Conservation (phyloP, 2,329 filamentous ascomycete species). For the Lasiodiplodia hormozganensis region DNA sequence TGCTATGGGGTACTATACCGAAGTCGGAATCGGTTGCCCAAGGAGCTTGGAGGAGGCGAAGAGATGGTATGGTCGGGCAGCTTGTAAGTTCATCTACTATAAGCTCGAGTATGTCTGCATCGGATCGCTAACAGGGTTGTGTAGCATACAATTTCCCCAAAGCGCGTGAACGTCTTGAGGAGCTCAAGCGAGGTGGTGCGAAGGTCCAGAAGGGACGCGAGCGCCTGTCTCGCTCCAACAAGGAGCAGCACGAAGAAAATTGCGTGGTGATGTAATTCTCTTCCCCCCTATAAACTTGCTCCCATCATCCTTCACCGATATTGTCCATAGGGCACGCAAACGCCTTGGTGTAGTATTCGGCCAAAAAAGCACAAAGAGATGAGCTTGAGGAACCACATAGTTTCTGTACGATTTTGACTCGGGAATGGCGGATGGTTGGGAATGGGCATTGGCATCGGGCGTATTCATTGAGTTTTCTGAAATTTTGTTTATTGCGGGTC, state of each 20-base stretch:
- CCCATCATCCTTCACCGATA: background rate
- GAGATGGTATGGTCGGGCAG: conserved; percentile 97
- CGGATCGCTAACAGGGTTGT: conserved; percentile 31
- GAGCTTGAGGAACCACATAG: background rate
- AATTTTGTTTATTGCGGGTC: background rate
- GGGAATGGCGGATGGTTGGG: background rate
- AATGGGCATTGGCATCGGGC: conserved; percentile 4
- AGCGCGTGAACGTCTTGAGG: conserved; percentile 89
- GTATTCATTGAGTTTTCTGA: background rate
- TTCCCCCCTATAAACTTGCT: background rate
- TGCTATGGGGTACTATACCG: conserved; percentile 97
- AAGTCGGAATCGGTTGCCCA: conserved; percentile 88
- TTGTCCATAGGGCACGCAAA: background rate
- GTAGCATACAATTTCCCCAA: conserved; percentile 93
- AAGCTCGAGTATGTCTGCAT: background rate
- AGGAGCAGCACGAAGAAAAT: conserved; percentile 86
- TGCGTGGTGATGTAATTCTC: conserved; percentile 77
- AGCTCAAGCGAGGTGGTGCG: conserved; percentile 81
- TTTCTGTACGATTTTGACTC: conserved; percentile 10
- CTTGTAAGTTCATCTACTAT: conserved; percentile 70
- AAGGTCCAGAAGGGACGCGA: conserved; percentile 77
- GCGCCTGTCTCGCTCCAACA: conserved; percentile 80
- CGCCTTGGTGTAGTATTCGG: background rate
- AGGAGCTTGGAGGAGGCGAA: conserved; percentile 93
- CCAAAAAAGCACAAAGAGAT: conserved; percentile 3